Percentiles rank a stretch among this genome's conserved stretches.
These are phyloP conservation scores for Boeremia exigua DNA, from an alignment of 2,329 filamentous ascomycete genomes.

Conservation along the genomic window DNA sequence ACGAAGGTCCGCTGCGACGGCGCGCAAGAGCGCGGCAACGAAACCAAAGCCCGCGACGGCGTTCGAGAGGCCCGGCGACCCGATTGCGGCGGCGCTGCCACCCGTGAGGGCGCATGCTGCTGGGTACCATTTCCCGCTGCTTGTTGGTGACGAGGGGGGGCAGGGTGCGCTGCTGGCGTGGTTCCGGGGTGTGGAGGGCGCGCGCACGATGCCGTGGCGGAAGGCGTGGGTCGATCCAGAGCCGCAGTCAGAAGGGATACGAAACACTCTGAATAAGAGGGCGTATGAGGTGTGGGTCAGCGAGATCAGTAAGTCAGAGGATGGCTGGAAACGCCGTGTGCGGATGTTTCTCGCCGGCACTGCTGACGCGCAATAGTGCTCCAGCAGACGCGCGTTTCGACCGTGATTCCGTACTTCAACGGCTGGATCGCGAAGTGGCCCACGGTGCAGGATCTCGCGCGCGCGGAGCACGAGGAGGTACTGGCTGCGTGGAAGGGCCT, in stretches of 20 bases:
- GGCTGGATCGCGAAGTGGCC: constrained; percentile 68
- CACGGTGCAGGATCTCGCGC: constrained; percentile 62
- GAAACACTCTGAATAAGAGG: constrained; percentile 56
- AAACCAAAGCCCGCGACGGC: constrained; percentile 9
- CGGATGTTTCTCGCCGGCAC: no score
- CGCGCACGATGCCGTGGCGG: constrained; percentile 52
- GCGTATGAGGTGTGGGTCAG: constrained; percentile 72
- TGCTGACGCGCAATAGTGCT: constrained; percentile 53
- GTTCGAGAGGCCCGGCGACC: constrained; percentile 22
- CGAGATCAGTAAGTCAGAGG: constrained; percentile 63
- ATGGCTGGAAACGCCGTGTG: no score
- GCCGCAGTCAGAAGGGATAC: constrained; percentile 41
- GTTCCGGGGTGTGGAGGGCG: constrained; percentile 40
- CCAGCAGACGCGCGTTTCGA: constrained; percentile 68
- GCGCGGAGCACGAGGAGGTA: constrained; percentile 62
- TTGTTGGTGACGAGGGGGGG: constrained; percentile 23
- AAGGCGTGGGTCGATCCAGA: constrained; percentile 62
- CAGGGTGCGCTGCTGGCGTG: constrained; percentile 36
- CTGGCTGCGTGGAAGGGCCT: constrained; percentile 66
- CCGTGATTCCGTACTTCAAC: constrained; percentile 69
- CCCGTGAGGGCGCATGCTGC: constrained; percentile 35
- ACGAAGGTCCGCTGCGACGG: no score
- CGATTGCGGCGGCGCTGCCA: constrained; percentile 25
- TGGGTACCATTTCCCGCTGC: constrained; percentile 41
- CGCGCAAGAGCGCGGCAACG: not conserved